Evolutionary conservation across 2,329 filamentous ascomycete species (phyloP), one percentile per base, ranked within the genome.

Genomic region (Balansia obtecta): DNA sequence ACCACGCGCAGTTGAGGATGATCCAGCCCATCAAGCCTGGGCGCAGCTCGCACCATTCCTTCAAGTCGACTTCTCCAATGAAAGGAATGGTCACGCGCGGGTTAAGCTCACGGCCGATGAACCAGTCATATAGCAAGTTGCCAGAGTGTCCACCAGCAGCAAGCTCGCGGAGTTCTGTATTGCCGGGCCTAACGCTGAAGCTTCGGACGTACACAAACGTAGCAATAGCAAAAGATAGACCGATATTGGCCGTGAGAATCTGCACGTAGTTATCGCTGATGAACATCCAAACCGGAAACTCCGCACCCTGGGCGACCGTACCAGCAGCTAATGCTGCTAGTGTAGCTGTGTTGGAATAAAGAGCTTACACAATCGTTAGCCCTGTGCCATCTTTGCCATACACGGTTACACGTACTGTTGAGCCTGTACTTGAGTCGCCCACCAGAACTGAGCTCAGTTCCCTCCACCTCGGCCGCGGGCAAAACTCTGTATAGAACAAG

Each of bases 71-170:
- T 58, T 88, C 85, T 52, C 88, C 88, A 55, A 95, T 75, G 46
- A 94, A 65, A 2, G 89, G 89, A 22, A 95, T 70, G 0, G 76
- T 80, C 53, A 94, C 68, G 46, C 90, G 87, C 3, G 91, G 91
- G 69, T 97, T 97, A 53, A 97, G 81, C 67, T 97, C 91, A 30
- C 91, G 86, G 18, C 91, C 91, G 56, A 97, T 96, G 70, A 89
- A 97, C 82, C 88, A 97, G 68, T 97, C 91, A 66, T 97, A 96
- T 38, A 96, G 68, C 55, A 88, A 71, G 66, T 95, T 96, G 52
- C 89, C 90, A 1, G 81, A 82, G 62, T 86, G 79, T 15, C 89
- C 90, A 42, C 90, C 89, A 1, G 80, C 79, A 0, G 90, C 90
- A 8, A 97, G 76, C 64, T 93, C 83, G 40, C 90, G 86, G 54